These are phyloP conservation scores for Ormosia emarginata DNA, from an alignment of 306 rosid species.

Conservation along the genomic window DNA sequence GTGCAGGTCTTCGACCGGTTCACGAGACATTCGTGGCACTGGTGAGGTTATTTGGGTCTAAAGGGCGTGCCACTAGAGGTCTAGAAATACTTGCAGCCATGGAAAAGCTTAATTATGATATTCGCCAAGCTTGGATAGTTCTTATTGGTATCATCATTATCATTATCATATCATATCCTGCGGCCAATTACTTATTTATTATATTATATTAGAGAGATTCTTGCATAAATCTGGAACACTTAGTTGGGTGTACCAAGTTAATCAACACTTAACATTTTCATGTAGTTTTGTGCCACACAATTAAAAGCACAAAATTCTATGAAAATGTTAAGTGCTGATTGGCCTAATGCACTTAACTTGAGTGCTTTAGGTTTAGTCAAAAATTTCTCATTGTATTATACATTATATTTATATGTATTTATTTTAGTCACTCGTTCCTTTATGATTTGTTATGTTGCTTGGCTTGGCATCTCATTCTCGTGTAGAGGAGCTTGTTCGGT, in stretches of 20 bases:
- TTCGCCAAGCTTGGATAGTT: conserved; percentile 85
- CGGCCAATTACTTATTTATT: background rate
- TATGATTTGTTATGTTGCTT: background rate
- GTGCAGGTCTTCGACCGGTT: conserved; percentile 88
- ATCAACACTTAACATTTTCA: no score
- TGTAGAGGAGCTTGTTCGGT: conserved; percentile 76
- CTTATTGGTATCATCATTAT: conserved; percentile 48
- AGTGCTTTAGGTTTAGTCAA: no score
- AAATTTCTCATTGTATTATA: no score
- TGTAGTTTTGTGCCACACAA: no score
- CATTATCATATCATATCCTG: background rate
- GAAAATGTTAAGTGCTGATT: no score
- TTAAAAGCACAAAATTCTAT: no score
- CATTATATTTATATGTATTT: background rate
- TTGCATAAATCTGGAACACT: no score
- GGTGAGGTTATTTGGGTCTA: conserved; percentile 71
- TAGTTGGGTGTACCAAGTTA: no score
- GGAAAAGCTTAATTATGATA: conserved; percentile 76
- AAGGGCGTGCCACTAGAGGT: conserved; percentile 64
- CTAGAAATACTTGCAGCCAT: conserved; percentile 80
- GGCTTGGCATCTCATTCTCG: background rate
- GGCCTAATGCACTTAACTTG: no score
- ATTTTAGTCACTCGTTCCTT: background rate
- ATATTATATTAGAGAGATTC: no score
- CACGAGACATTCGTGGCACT: conserved; percentile 81